Evolutionary conservation across 2,329 filamentous ascomycete species (phyloP).

Genomic region (Verticillium klebahnii): DNA sequence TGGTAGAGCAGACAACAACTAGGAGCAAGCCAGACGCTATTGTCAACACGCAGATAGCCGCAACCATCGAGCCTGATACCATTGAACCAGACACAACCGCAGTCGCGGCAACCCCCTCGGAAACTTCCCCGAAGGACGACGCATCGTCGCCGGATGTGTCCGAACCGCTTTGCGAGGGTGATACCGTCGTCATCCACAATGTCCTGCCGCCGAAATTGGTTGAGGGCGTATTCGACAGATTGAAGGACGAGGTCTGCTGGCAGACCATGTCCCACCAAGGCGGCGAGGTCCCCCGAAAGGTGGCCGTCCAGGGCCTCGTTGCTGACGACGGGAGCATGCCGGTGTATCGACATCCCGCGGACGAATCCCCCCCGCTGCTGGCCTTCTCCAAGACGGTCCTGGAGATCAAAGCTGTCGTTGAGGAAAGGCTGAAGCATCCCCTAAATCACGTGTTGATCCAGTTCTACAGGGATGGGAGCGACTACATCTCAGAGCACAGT

Average conservation of each 20-base stretch:
- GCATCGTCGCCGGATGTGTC: background rate
- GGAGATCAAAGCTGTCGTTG: slow-evolving; percentile 62
- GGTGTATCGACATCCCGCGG: slow-evolving; percentile 90
- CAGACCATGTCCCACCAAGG: slow-evolving; percentile 89
- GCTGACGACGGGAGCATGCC: slow-evolving; percentile 68
- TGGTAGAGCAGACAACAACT: background rate
- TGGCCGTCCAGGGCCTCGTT: slow-evolving; percentile 79
- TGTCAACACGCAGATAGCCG: background rate
- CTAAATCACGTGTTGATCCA: slow-evolving; percentile 94
- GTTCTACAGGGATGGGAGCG: slow-evolving; percentile 80
- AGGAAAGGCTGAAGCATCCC: slow-evolving; percentile 68
- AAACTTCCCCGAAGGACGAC: background rate
- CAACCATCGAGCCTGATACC: background rate
- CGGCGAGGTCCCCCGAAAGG: slow-evolving; percentile 84
- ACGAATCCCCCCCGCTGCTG: slow-evolving; percentile 75
- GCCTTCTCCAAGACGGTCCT: slow-evolving; percentile 72
- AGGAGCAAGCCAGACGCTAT: background rate
- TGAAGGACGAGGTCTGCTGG: slow-evolving; percentile 77
- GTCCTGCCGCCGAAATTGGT: slow-evolving; percentile 57
- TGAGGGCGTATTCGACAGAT: slow-evolving; percentile 60
- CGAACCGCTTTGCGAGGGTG: slow-evolving; percentile 65
- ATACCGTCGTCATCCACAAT: slow-evolving; percentile 69
- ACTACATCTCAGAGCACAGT: slow-evolving; percentile 94
- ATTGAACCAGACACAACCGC: background rate
- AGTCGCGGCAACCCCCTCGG: background rate